Percentiles rank a stretch among this genome's conserved stretches.
These are phyloP conservation scores for Pharnaceum exiguum DNA, from an alignment of 148 eudicot genomes.

Conservation along the genomic window DNA sequence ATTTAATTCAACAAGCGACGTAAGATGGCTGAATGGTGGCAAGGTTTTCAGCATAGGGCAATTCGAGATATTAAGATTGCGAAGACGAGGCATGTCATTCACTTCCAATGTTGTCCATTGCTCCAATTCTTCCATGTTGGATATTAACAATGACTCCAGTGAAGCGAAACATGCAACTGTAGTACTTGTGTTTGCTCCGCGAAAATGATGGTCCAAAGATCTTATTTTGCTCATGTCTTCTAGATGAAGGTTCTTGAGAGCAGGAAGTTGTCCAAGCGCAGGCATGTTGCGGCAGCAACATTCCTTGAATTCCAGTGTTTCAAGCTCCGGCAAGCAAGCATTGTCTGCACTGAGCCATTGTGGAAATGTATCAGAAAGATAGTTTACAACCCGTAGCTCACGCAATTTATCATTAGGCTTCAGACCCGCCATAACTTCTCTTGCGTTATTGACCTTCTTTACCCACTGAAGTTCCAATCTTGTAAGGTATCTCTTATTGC, in stretches of 20 bases:
- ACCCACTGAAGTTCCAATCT: conserved; percentile 8
- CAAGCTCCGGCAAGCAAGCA: background rate
- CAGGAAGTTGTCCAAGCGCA: background rate
- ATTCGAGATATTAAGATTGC: background rate
- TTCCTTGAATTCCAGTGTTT: background rate
- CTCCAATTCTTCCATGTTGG: background rate
- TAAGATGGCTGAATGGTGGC: background rate
- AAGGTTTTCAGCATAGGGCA: background rate
- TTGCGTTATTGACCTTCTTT: background rate
- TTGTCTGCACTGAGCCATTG: background rate
- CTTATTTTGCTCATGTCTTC: background rate
- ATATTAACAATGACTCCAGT: background rate
- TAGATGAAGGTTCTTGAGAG: background rate
- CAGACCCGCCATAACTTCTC: background rate
- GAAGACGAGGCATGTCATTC: conserved; percentile 1
- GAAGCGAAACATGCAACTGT: background rate
- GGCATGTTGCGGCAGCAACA: background rate
- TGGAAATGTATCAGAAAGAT: background rate
- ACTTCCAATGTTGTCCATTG: background rate
- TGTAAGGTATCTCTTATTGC: background rate
- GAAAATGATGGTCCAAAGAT: background rate
- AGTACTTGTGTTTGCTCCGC: background rate
- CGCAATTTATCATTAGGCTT: background rate
- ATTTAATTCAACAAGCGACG: background rate
- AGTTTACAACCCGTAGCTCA: conserved; percentile 7